Percentiles rank a stretch among this genome's conserved stretches.
These are phyloP conservation scores for Penicillium malachiteum DNA, from an alignment of 495 filamentous ascomycete species.

Conservation along the genomic window DNA sequence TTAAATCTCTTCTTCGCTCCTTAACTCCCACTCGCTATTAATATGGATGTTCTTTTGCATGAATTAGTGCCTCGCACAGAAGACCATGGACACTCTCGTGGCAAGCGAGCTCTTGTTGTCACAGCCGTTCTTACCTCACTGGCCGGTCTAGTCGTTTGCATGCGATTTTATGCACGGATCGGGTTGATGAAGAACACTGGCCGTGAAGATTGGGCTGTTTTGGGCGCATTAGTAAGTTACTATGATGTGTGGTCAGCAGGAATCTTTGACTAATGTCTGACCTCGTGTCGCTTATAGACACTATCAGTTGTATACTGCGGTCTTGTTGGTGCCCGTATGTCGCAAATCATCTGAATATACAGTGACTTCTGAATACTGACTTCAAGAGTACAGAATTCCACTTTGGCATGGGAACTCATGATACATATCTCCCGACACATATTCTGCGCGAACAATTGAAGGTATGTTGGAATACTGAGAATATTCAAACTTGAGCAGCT, in stretches of 20 bases:
- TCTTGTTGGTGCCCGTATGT: slow-evolving; percentile 36
- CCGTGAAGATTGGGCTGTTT: slow-evolving; percentile 38
- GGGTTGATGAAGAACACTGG: slow-evolving; percentile 38
- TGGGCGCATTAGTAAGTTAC: slow-evolving; percentile 27
- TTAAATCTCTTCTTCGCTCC: slow-evolving; percentile 10
- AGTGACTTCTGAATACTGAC: slow-evolving; percentile 2
- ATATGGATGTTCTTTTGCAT: slow-evolving; percentile 22
- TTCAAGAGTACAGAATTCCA: slow-evolving; percentile 24
- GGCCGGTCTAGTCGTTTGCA: slow-evolving; percentile 26
- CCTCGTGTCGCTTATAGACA: neutral
- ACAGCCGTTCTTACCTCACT: slow-evolving; percentile 33
- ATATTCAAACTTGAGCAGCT: neutral
- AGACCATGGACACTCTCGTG: slow-evolving; percentile 24
- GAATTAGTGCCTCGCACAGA: slow-evolving; percentile 18
- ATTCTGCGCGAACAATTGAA: slow-evolving; percentile 31
- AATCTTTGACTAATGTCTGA: too few species aligned
- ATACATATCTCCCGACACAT: slow-evolving; percentile 13
- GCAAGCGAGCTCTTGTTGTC: slow-evolving; percentile 36
- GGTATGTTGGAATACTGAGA: slow-evolving; percentile 12
- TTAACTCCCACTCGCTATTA: neutral
- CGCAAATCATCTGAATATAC: neutral
- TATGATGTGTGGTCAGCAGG: neutral
- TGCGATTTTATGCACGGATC: slow-evolving; percentile 37
- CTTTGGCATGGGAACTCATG: slow-evolving; percentile 33
- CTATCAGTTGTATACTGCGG: slow-evolving; percentile 35